Evolutionary conservation across 257 asterid genomes (phyloP).

Genomic region (Gardenia jasminoides): DNA sequence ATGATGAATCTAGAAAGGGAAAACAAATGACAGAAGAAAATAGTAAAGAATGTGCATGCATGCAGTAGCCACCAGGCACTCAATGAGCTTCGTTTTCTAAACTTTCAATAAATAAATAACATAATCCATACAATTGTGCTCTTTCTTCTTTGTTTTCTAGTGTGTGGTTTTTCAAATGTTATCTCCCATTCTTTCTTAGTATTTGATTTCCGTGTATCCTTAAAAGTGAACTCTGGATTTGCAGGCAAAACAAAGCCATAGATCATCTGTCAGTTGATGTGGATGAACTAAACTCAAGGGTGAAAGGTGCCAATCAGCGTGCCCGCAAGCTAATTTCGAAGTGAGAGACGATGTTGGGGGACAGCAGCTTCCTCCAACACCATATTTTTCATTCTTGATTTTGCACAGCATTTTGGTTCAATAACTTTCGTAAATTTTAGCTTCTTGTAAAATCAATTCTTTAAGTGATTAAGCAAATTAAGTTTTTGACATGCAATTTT

Average conservation of each 20-base stretch:
- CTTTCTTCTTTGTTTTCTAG: too few relatives aligned
- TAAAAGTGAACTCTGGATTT: background rate
- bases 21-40: background rate
- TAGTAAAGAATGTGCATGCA: background rate
- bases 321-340: slow-evolving; percentile 57
- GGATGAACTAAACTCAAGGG: slow-evolving; percentile 71
- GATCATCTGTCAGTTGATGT: slow-evolving; percentile 71
- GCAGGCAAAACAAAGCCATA: slow-evolving; percentile 89
- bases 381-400: background rate
- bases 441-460: background rate
- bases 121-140: background rate
- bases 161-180: background rate
- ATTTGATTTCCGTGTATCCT: background rate
- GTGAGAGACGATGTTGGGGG: slow-evolving; percentile 22
- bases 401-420: background rate
- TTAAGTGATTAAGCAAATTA: background rate
- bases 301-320: slow-evolving; percentile 82
- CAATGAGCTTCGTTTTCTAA: too few relatives aligned
- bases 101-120: too few relatives aligned
- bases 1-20: background rate
- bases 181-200: background rate
- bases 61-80: too few relatives aligned
- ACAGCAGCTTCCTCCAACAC: background rate
- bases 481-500: background rate
- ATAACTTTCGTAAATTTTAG: background rate